Conservation (phyloP, 2,329 filamentous ascomycete genomes). For the Penicillium sp. region DNA sequence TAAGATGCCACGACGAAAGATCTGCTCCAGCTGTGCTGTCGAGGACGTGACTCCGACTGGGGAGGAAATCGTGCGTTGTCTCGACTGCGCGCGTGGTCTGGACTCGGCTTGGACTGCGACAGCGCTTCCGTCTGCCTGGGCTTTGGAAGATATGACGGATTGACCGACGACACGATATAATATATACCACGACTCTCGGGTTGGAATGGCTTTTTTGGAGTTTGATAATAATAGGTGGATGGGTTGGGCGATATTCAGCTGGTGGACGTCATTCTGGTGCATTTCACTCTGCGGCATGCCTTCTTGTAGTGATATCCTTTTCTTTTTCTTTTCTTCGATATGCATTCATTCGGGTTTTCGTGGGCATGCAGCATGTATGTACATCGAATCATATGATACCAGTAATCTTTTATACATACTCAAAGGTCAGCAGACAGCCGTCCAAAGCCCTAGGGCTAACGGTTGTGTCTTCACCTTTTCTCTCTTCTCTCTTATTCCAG, state of each 20-base stretch:
- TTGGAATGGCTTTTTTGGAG: constrained; percentile 2
- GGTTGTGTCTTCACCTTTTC: no score
- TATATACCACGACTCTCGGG: not conserved
- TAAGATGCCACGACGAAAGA: constrained; percentile 24
- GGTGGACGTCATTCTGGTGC: not conserved
- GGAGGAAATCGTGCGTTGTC: constrained; percentile 37
- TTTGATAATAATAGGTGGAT: constrained; percentile 1
- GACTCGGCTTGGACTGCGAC: constrained; percentile 13
- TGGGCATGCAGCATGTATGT: not conserved
- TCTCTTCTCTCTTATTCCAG: no score
- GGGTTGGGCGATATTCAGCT: not conserved
- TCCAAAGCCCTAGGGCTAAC: no score
- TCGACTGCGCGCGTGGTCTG: constrained; percentile 34
- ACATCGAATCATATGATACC: constrained; percentile 7
- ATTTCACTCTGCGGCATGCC: constrained; percentile 1
- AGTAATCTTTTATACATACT: not conserved
- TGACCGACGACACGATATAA: not conserved
- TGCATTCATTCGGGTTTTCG: not conserved
- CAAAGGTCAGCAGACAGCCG: no score
- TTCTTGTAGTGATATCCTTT: not conserved
- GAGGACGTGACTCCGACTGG: constrained; percentile 39
- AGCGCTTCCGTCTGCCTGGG: constrained; percentile 12
- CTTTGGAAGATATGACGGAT: constrained; percentile 13
- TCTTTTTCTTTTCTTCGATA: not conserved
- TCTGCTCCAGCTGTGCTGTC: constrained; percentile 42